Conservation (phyloP, 2,329 filamentous ascomycete genomes). For the Penicillium hesseltinei region DNA sequence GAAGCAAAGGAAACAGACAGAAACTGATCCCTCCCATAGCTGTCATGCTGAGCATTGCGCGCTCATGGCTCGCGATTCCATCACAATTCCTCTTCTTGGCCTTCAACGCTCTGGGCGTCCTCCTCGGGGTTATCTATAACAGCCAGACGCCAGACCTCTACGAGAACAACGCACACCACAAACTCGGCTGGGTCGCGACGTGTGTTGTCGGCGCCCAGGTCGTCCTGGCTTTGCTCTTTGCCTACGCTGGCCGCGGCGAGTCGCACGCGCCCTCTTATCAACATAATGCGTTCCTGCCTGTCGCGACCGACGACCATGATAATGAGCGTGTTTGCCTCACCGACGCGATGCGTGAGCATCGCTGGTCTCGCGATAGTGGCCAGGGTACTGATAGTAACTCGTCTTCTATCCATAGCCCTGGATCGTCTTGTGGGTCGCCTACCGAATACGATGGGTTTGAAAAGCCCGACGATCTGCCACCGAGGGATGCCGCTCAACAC, state of each 20-base stretch:
- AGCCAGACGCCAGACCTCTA: slow-evolving; percentile 81
- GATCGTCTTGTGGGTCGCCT: slow-evolving; percentile 55
- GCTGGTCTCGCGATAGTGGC: slow-evolving; percentile 69
- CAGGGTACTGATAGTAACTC: slow-evolving; percentile 71
- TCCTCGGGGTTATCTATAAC: slow-evolving; percentile 72
- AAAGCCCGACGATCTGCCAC: slow-evolving; percentile 46
- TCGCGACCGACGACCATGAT: slow-evolving; percentile 56
- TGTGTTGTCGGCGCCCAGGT: slow-evolving; percentile 70
- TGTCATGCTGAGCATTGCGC: slow-evolving; percentile 80
- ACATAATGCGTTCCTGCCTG: slow-evolving; percentile 60
- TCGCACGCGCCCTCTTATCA: slow-evolving; percentile 44
- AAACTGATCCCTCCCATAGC: slow-evolving; percentile 48
- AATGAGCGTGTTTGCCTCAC: slow-evolving; percentile 39
- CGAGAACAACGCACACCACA: slow-evolving; percentile 82
- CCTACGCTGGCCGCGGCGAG: slow-evolving; percentile 53
- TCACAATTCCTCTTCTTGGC: slow-evolving; percentile 67
- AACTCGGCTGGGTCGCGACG: slow-evolving; percentile 80
- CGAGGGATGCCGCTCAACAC: slow-evolving; percentile 33
- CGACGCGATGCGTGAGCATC: slow-evolving; percentile 45
- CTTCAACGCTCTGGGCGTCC: slow-evolving; percentile 62
- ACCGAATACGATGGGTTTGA: slow-evolving; percentile 52
- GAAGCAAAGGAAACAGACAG: background rate
- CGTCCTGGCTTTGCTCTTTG: slow-evolving; percentile 63
- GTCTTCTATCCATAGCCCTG: slow-evolving; percentile 64
- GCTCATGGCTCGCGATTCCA: slow-evolving; percentile 69